Percentiles rank a stretch among this genome's conserved stretches.
These are phyloP conservation scores for Xerocomellus chrysenteron DNA, from an alignment of 768 basidiomycete species.

Conservation along the genomic window DNA sequence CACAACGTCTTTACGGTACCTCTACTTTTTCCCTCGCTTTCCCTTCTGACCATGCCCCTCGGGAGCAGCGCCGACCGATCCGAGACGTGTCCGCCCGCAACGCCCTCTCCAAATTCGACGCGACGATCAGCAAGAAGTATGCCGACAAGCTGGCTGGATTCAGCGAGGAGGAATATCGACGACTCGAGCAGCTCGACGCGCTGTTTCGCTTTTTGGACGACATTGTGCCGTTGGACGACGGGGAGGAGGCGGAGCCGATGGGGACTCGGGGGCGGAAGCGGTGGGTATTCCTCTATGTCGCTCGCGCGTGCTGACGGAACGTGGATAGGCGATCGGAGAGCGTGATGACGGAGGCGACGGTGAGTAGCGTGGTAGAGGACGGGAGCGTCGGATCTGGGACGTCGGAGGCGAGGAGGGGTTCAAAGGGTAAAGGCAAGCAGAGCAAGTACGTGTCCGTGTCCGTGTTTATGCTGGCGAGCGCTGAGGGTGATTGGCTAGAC, in stretches of 20 bases:
- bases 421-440: slow-evolving; percentile 28
- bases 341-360: slow-evolving; percentile 44
- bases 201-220: slow-evolving; percentile 73
- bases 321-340: slow-evolving; percentile 59
- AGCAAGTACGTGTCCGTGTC: slow-evolving; percentile 39
- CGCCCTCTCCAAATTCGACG: slow-evolving; percentile 70
- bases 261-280: slow-evolving; percentile 47
- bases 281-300: slow-evolving; percentile 34
- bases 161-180: slow-evolving; percentile 67
- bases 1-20: slow-evolving; percentile 34
- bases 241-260: slow-evolving; percentile 46
- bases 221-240: slow-evolving; percentile 66
- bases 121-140: slow-evolving; percentile 65
- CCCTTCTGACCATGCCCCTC: no score
- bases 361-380: slow-evolving; percentile 40
- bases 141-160: slow-evolving; percentile 68
- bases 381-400: slow-evolving; percentile 34
- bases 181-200: slow-evolving; percentile 59
- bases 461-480: not conserved
- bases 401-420: slow-evolving; percentile 22
- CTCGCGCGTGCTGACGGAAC: not conserved
- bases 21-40: no score
- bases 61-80: slow-evolving; percentile 53
- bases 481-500: slow-evolving; percentile 34
- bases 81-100: slow-evolving; percentile 61